A percentile compares a stretch with the other conserved stretches of the same genome.
These are phyloP conservation scores for Tuber magnatum DNA, from an alignment of 495 filamentous ascomycete species.

Conservation along the genomic window DNA sequence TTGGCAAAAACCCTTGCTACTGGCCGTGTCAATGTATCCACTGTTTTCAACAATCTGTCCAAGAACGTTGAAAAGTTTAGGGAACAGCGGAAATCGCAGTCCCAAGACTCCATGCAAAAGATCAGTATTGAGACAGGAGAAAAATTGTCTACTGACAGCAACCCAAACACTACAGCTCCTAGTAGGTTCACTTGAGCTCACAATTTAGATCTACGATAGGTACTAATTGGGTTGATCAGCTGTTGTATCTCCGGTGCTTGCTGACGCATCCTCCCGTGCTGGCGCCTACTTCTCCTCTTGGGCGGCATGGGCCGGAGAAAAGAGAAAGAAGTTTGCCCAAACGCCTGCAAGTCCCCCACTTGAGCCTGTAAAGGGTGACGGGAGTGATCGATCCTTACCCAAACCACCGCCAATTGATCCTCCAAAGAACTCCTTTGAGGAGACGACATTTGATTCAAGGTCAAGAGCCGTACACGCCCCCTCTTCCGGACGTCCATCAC, in stretches of 20 bases:
- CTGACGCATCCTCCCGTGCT: slow-evolving; percentile 55
- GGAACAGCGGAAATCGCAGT: slow-evolving; percentile 45
- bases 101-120: slow-evolving; percentile 20
- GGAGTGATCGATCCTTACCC: slow-evolving; percentile 24
- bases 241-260: slow-evolving; percentile 25
- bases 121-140: slow-evolving; percentile 9
- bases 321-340: slow-evolving; percentile 59
- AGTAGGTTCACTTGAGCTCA: not conserved
- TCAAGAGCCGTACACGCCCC: slow-evolving; percentile 21
- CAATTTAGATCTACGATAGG: not conserved
- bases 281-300: slow-evolving; percentile 87
- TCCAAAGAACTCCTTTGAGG: slow-evolving; percentile 33
- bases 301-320: slow-evolving; percentile 91
- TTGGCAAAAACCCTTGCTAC: slow-evolving; percentile 59
- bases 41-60: slow-evolving; percentile 64
- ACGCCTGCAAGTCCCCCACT: slow-evolving; percentile 36
- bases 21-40: slow-evolving; percentile 61
- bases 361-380: slow-evolving; percentile 12
- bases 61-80: slow-evolving; percentile 66
- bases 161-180: not conserved
- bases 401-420: slow-evolving; percentile 14
- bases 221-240: not conserved
- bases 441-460: slow-evolving; percentile 33
- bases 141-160: slow-evolving; percentile 9
- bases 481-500: slow-evolving; percentile 19